Evolutionary conservation across 1,284 basidiomycete species (phyloP).

Genomic region (Sparassis latifolia): DNA sequence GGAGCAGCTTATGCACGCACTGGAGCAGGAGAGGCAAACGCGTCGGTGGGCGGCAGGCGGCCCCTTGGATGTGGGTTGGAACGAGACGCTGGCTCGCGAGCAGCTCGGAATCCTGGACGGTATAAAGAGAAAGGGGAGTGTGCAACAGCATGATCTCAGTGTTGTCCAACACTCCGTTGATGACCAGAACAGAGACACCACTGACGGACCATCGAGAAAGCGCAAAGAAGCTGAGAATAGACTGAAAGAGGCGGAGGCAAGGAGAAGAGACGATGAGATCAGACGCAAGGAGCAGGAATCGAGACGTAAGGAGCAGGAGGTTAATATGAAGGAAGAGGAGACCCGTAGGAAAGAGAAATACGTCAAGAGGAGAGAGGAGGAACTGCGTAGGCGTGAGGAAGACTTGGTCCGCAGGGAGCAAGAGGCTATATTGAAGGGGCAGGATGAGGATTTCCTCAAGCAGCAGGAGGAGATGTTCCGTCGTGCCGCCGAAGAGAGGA

Average conservation of each 20-base stretch:
- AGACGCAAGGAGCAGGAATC: slow-evolving; percentile 10
- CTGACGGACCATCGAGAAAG: not conserved
- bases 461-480: slow-evolving; percentile 20
- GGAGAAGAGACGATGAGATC: slow-evolving; percentile 10
- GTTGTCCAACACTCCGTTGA: slow-evolving; percentile 3
- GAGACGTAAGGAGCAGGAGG: slow-evolving; percentile 12
- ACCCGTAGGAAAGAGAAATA: slow-evolving; percentile 8
- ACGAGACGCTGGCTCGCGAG: slow-evolving; percentile 16
- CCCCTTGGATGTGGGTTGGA: slow-evolving; percentile 11
- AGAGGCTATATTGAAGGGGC: not conserved
- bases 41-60: slow-evolving; percentile 20
- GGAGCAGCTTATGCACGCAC: slow-evolving; percentile 21
- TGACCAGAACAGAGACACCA: slow-evolving; percentile 9
- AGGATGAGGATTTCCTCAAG: slow-evolving; percentile 14
- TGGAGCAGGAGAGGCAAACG: slow-evolving; percentile 24
- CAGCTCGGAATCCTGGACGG: slow-evolving; percentile 27
- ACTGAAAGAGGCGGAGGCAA: slow-evolving; percentile 20
- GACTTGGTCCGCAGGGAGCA: not conserved
- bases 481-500: slow-evolving; percentile 12
- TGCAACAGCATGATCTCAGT: slow-evolving; percentile 7
- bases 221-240: slow-evolving; percentile 25
- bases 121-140: slow-evolving; percentile 18
- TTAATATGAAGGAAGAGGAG: slow-evolving; percentile 9
- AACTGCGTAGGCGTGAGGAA: slow-evolving; percentile 2
- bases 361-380: slow-evolving; percentile 8